Percentiles rank a stretch among this genome's conserved stretches.
Evolutionary conservation across 2,329 filamentous ascomycete genomes (phyloP).

Genomic region (Ceratocystis harringtonii): DNA sequence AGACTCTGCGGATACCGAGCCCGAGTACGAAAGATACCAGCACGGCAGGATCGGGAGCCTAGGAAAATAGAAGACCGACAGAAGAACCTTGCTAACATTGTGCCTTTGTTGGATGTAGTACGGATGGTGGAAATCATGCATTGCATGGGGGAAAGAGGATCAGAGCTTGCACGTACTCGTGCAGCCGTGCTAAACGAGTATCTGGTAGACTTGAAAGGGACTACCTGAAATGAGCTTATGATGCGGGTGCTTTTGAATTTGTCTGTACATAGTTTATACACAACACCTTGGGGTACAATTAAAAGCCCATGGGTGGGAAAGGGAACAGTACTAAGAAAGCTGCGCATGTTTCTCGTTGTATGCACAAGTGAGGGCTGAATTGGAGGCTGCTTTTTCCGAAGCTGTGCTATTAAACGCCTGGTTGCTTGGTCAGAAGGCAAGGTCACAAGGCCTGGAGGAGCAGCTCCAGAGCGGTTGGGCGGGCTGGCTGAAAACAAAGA

Average conservation of each 20-base stretch:
- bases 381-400: neutral
- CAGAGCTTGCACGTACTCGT: slow-evolving; percentile 43
- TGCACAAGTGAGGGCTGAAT: neutral
- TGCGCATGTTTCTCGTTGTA: neutral
- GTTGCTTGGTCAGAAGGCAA: too few species aligned
- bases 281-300: too few species aligned
- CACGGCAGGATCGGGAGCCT: neutral
- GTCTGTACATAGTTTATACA: too few species aligned
- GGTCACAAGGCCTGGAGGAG: neutral
- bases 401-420: too few species aligned
- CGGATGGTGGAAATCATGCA: slow-evolving; percentile 52
- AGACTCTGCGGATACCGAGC: neutral
- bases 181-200: slow-evolving; percentile 44
- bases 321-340: neutral
- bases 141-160: slow-evolving; percentile 37
- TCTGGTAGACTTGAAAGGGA: slow-evolving; percentile 21
- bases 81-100: neutral
- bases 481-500: neutral
- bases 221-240: slow-evolving; percentile 3
- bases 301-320: neutral
- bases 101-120: slow-evolving; percentile 25
- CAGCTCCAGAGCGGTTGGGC: too few species aligned
- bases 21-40: neutral
- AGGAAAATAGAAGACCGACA: neutral
- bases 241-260: neutral